Conservation (phyloP, 148 eudicot genomes). For the Dysphania ambrosioides region DNA sequence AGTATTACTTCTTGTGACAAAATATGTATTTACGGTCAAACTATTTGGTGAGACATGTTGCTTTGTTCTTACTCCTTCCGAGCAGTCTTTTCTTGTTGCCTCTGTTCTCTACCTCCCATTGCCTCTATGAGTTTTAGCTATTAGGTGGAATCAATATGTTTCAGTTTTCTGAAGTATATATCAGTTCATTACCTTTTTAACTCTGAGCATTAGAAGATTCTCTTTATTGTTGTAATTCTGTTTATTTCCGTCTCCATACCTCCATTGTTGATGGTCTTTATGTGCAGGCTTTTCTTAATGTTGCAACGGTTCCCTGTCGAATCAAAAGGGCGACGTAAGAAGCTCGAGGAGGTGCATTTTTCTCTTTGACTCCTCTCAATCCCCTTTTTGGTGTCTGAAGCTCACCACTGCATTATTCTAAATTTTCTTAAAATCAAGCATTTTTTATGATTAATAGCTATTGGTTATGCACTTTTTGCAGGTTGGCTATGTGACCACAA, state of each 20-base stretch:
- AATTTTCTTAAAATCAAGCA: neutral
- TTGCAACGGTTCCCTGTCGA: constrained; percentile 92
- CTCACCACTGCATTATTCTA: neutral
- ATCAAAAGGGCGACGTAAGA: constrained; percentile 91
- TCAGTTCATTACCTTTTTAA: neutral
- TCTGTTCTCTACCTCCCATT: neutral
- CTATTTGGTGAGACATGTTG: neutral
- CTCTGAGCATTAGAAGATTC: neutral
- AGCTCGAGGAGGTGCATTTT: constrained; percentile 79
- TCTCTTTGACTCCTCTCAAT: neutral
- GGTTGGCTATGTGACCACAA: constrained; percentile 84
- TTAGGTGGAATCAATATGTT: neutral
- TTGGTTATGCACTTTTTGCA: constrained; percentile 17
- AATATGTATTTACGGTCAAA: neutral
- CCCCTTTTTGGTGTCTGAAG: neutral
- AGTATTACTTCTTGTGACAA: neutral
- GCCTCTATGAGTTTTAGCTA: neutral
- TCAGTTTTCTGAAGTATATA: neutral
- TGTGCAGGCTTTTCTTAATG: constrained; percentile 88
- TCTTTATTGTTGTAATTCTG: neutral
- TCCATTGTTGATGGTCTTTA: constrained; percentile 16
- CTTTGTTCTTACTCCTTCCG: neutral
- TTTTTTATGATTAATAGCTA: neutral
- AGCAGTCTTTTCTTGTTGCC: neutral
- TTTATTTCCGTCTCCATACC: neutral